Evolutionary conservation across 2,329 filamentous ascomycete species (phyloP).

Genomic region (Penicillium sp.): DNA sequence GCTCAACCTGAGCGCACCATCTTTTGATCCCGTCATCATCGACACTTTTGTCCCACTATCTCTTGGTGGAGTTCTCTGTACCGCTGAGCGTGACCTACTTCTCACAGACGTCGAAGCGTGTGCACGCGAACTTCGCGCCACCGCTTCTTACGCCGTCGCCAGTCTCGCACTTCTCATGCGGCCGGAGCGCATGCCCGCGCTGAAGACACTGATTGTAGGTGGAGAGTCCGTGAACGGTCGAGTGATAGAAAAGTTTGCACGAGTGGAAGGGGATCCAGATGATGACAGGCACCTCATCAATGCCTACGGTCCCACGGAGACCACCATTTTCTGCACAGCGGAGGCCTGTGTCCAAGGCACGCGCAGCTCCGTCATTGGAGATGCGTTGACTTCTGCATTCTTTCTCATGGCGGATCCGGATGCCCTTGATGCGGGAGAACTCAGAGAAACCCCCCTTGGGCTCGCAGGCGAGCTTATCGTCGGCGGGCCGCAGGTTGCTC

Average conservation of each 20-base stretch:
- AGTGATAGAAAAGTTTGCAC: slow-evolving; percentile 3
- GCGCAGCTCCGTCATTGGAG: slow-evolving; percentile 40
- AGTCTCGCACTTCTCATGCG: slow-evolving; percentile 2
- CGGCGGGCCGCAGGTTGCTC: slow-evolving; percentile 34
- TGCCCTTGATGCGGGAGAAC: slow-evolving; percentile 27
- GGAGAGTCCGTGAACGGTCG: slow-evolving; percentile 1
- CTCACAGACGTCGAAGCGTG: background rate
- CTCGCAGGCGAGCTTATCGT: slow-evolving; percentile 48
- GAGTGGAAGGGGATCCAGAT: background rate
- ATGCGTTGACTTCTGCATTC: slow-evolving; percentile 37
- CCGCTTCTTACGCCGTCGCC: background rate
- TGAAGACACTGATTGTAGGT: background rate
- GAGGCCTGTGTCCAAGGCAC: slow-evolving; percentile 21
- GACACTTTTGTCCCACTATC: background rate
- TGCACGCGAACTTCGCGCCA: background rate
- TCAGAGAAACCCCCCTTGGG: slow-evolving; percentile 39
- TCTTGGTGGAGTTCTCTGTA: background rate
- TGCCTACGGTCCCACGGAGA: slow-evolving; percentile 37
- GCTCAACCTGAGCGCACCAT: background rate
- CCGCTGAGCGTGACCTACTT: background rate
- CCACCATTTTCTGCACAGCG: slow-evolving; percentile 30
- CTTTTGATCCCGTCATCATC: background rate
- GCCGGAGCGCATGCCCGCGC: background rate
- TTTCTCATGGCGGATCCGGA: slow-evolving; percentile 30
- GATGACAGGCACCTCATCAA: slow-evolving; percentile 19